Percentiles rank a stretch among this genome's conserved stretches.
phyloP scores from a whole-genome alignment of 164 flowering plant genomes.

The Stephania japonica region DNA sequence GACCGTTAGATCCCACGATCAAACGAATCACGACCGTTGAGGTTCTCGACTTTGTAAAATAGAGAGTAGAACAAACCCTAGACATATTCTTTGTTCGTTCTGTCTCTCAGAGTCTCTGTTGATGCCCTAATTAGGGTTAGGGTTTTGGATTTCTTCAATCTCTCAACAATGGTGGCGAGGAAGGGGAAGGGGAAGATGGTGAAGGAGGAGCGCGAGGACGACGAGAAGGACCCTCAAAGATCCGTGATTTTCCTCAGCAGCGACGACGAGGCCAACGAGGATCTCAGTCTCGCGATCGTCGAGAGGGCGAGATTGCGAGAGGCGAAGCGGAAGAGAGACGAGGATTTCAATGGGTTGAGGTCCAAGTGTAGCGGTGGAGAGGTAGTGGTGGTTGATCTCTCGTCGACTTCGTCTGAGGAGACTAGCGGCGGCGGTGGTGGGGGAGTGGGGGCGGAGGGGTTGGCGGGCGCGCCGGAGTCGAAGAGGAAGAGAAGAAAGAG shows the following conservation, averaged over 20 bases:
- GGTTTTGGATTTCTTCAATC: not conserved
- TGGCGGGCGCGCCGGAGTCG: conserved; percentile 5
- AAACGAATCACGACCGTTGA: not conserved
- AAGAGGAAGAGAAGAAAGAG: conserved; percentile 14
- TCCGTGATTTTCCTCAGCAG: conserved; percentile 17
- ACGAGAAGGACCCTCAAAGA: not conserved
- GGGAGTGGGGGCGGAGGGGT: not conserved
- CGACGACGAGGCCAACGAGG: conserved; percentile 63
- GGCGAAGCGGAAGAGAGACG: conserved; percentile 19
- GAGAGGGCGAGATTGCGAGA: conserved; percentile 41
- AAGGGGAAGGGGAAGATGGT: conserved; percentile 17
- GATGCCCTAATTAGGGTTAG: not conserved
- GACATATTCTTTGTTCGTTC: not conserved
- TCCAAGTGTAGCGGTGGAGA: not conserved
- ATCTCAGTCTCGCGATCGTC: conserved; percentile 52
- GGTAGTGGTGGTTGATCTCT: conserved; percentile 8
- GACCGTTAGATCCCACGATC: not conserved
- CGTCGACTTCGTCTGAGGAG: conserved; percentile 24
- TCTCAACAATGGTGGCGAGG: conserved; percentile 21
- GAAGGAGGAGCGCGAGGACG: not conserved
- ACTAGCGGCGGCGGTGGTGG: not conserved
- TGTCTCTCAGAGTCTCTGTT: not conserved
- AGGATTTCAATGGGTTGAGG: conserved; percentile 10
- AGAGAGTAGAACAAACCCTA: not conserved
- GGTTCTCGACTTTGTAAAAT: not conserved